Evolutionary conservation across 1,284 basidiomycete species (phyloP).

Genomic region (Irpex sp.): DNA sequence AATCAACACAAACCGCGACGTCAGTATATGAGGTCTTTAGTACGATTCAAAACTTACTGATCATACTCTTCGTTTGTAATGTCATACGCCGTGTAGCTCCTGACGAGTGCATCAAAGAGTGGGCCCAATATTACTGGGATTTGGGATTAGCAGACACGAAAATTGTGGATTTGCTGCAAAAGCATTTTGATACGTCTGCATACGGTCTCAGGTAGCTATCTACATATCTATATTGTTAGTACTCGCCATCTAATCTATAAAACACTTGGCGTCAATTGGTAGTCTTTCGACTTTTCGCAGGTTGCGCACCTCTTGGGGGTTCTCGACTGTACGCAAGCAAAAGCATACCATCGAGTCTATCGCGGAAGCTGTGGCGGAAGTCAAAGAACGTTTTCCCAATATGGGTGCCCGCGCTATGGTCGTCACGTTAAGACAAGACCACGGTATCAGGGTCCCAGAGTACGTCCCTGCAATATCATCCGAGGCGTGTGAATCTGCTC

Average conservation of each 20-base stretch:
- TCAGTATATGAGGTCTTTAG: neutral
- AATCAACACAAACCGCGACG: neutral
- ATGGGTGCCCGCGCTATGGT: neutral
- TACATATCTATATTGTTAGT: neutral
- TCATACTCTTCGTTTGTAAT: neutral
- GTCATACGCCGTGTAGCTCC: neutral
- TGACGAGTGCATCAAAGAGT: neutral
- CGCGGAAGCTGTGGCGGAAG: neutral
- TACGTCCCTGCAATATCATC: neutral
- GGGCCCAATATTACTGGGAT: neutral
- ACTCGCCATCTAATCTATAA: neutral
- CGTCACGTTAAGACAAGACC: neutral
- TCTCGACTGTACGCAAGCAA: neutral
- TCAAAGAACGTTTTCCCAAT: neutral
- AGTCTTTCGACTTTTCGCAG: neutral
- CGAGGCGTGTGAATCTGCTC: no score
- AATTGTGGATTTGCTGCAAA: neutral
- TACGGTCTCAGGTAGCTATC: neutral
- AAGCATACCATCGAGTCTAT: constrained; percentile 1
- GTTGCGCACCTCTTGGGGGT: neutral
- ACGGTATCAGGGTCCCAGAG: neutral
- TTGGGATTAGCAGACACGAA: neutral
- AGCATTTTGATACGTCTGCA: neutral
- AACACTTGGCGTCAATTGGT: neutral
- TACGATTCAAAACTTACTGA: neutral